Base-by-base conservation (phyloP, 768 basidiomycete species). In the Macrolepiota albuminosa region DNA sequence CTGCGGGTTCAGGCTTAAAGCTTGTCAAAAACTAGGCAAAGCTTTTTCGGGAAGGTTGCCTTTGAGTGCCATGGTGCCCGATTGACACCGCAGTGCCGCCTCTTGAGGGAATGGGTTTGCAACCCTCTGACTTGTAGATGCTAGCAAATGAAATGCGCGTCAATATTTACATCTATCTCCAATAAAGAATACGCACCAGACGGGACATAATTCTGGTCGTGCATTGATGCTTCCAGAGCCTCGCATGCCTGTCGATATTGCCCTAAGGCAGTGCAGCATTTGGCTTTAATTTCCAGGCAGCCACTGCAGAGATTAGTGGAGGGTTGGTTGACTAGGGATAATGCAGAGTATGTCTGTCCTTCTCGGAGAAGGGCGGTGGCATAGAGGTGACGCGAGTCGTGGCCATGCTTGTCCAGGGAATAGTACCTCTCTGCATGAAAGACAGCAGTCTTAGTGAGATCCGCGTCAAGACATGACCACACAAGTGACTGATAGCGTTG, bases 361-460 rank as follows among this genome's bases (percentile, higher is more conserved):
- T 85, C 81, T 6, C 79, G 83, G 47, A 92, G 80, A 63, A 95
- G 83, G 21, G 87, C 80, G 46, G 83, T 86, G 63, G 93, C 91
- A 78, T 91, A 91, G 48, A 95, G 81, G 77, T 92, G 92, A 58
- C 90, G 84, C 64, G 91, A 85, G 69, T 91, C 87, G 70, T 95
- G 93, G 72, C 84, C 85, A 33, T 76, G 71, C 61, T 80, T 78
- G 72, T 90, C 86, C 71, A 91, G 74, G 43, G 85, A 82, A 70
- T 81, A 88, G 71, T 91, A 91, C 63, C 91, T 78, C 74, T 95
- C 94, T 39, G 93, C 91, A 75, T 91, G 91, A 77, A 96, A 96
- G 49, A 92, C 82, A 43, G 93, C 93, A 13, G 91, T 86, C 72
- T 81, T 83, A 66, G 83, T 78, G 48, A 94, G 84, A 67, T 89